Conservation (phyloP, 345 rosid genomes). For the Combretum micranthum region DNA sequence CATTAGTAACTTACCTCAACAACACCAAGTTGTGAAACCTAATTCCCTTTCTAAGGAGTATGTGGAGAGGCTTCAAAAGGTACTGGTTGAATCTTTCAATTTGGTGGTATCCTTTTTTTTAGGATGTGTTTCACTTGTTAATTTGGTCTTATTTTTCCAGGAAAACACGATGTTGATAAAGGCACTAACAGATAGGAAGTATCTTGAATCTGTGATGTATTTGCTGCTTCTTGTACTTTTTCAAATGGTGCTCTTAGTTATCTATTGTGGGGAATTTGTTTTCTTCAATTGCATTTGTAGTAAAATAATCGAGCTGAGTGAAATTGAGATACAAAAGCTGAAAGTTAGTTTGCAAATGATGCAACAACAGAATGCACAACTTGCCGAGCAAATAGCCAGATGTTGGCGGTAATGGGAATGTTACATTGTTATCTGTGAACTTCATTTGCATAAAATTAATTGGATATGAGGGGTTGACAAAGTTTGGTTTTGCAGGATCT, state of each 20-base stretch:
- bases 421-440: slow-evolving; percentile 8
- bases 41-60: slow-evolving; percentile 24
- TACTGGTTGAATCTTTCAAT: not conserved
- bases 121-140: slow-evolving; percentile 9
- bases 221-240: not conserved
- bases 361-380: slow-evolving; percentile 56
- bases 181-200: slow-evolving; percentile 46
- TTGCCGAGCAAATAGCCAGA: slow-evolving; percentile 58
- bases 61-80: slow-evolving; percentile 44
- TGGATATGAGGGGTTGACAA: not conserved
- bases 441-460: not conserved
- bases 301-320: slow-evolving; percentile 47
- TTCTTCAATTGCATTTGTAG: slow-evolving; percentile 21
- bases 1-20: slow-evolving; percentile 46
- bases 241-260: slow-evolving; percentile 8
- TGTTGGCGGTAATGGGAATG: slow-evolving; percentile 37
- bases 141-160: slow-evolving; percentile 25
- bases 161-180: slow-evolving; percentile 47
- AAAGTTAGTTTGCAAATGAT: slow-evolving; percentile 44
- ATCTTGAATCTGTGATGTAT: slow-evolving; percentile 12
- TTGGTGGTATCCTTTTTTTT: not conserved
- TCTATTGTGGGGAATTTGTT: slow-evolving; percentile 5
- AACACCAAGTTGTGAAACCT: slow-evolving; percentile 22
- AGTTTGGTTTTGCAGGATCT: slow-evolving; percentile 48
- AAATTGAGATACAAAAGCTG: slow-evolving; percentile 44